Percentiles rank a stretch among this genome's conserved stretches.
Evolutionary conservation across 352 stramenopile genomes (phyloP).

Genomic region (Phytopythium oedochilum): DNA sequence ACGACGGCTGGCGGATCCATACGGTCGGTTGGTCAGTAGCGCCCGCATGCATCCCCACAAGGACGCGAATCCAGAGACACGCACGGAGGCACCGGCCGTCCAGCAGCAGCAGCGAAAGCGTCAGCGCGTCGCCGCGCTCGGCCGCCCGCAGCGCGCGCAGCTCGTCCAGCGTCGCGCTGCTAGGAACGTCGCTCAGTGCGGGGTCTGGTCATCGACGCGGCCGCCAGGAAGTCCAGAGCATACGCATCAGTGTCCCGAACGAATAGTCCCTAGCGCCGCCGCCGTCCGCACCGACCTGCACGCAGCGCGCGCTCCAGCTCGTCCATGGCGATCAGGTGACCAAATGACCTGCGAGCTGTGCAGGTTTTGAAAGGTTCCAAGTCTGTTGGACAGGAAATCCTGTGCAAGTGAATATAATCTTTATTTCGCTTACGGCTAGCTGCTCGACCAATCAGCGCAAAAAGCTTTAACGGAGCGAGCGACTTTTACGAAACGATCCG

Average conservation of each 20-base stretch:
- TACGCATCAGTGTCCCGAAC: too few species aligned
- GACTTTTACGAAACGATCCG: too few species aligned
- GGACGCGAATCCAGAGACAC: background rate
- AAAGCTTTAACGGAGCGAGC: too few species aligned
- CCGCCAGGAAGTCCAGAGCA: background rate
- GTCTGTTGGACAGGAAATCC: too few species aligned
- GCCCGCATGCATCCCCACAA: too few species aligned
- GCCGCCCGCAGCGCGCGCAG: slow-evolving; percentile 10
- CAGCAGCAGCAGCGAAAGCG: slow-evolving; percentile 10
- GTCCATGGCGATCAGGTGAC: slow-evolving; percentile 12
- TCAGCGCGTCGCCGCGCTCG: slow-evolving; percentile 10
- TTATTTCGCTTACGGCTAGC: too few species aligned
- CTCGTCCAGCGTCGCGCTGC: slow-evolving; percentile 5
- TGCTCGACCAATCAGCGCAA: too few species aligned
- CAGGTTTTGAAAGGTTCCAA: too few species aligned
- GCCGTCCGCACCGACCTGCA: background rate
- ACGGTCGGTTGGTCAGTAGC: too few species aligned
- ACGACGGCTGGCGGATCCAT: slow-evolving; percentile 8
- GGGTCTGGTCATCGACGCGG: slow-evolving; percentile 5
- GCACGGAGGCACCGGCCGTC: slow-evolving; percentile 9
- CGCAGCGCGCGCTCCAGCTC: slow-evolving; percentile 8
- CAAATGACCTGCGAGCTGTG: too few species aligned
- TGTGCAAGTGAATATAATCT: too few species aligned
- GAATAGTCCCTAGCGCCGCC: too few species aligned
- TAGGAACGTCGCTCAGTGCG: slow-evolving; percentile 9